Evolutionary conservation across 2,329 filamentous ascomycete species (phyloP).

Genomic region (Arachnomyces sp.): DNA sequence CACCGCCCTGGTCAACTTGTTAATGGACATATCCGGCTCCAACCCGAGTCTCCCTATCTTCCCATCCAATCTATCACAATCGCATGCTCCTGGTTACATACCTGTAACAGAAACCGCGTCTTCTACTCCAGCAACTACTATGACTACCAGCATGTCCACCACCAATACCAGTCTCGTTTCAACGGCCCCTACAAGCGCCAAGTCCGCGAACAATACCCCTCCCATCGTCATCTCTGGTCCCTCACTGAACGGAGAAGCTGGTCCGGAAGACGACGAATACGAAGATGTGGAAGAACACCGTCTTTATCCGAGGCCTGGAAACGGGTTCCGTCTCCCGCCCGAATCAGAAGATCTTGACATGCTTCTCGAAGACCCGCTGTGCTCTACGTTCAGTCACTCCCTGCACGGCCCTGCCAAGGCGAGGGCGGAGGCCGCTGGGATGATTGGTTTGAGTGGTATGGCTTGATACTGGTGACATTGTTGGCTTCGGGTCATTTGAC

Average conservation of each 20-base stretch:
- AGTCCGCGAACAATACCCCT: constrained; percentile 4
- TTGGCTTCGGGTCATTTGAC: too few relatives aligned
- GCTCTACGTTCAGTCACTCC: constrained; percentile 50
- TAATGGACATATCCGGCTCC: constrained; percentile 54
- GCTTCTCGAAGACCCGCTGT: constrained; percentile 52
- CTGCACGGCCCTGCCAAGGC: constrained; percentile 22
- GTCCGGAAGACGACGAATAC: constrained; percentile 20
- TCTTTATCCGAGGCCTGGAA: constrained; percentile 56
- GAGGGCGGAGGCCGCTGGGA: constrained; percentile 7
- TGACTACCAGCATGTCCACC: neutral
- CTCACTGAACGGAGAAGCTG: constrained; percentile 1
- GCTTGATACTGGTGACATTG: constrained; percentile 4
- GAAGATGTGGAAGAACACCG: constrained; percentile 48
- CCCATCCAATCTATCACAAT: constrained; percentile 29
- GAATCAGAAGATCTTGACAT: constrained; percentile 55
- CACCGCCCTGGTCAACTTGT: constrained; percentile 55
- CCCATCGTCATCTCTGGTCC: constrained; percentile 4
- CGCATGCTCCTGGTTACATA: constrained; percentile 13
- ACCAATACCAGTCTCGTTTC: neutral
- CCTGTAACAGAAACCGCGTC: constrained; percentile 11
- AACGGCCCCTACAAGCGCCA: constrained; percentile 2
- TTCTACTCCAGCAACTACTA: neutral
- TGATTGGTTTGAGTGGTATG: constrained; percentile 11
- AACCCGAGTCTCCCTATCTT: constrained; percentile 63
- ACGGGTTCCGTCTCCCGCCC: constrained; percentile 51